Base-by-base conservation (phyloP, 2,329 filamentous ascomycete genomes). In the Botryotinia globosa region DNA sequence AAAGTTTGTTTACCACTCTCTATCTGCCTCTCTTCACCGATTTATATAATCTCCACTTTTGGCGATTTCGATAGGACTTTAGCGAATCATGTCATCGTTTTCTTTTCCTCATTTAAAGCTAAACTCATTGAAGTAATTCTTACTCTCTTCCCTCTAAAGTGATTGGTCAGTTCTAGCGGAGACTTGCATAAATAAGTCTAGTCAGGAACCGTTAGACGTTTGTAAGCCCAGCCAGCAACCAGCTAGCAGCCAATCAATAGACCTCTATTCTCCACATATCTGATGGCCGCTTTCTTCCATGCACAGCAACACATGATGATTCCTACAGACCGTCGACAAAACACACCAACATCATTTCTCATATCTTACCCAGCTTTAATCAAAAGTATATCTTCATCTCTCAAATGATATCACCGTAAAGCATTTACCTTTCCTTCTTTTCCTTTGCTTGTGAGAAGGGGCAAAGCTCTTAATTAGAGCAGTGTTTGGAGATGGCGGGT, bases 381-480 rank as follows among this genome's bases (percentile, higher is more conserved):
- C n/a, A 32, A 6, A 42, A 67, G 64, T 56, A 56, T 67, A 67
- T 67, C 48, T 67, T 32, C 48, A 67, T 16, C 14, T 56, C 20
- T 51, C 63, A 42, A 42, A 67, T 54, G 34, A 12, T 32, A 54
- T 56, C 34, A 25, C 16, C 29, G n/a, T 54, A 37, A 5, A 7
- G 2, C 6, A 4, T 9, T 4, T n/a, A 9, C 14, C 42, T 20
- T 37, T 14, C 20, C 3, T 42, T 39, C 9, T 42, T 22, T 39
- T 29, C 25, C 42, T 18, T 56, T 67, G 34, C 48, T 67, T 67
- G 16, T 56, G 39, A 22, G 34, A 67, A 54, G 16, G 8, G 34
- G 5, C 34, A 56, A 39, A 42, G 22, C 34, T 32, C 34, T 22
- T 67, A 6, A 8, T 6, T 6, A 54, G 48, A 22, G 48, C 34